Evolutionary conservation across 768 basidiomycete genomes (phyloP).

Genomic region (Lyophyllum atratum): DNA sequence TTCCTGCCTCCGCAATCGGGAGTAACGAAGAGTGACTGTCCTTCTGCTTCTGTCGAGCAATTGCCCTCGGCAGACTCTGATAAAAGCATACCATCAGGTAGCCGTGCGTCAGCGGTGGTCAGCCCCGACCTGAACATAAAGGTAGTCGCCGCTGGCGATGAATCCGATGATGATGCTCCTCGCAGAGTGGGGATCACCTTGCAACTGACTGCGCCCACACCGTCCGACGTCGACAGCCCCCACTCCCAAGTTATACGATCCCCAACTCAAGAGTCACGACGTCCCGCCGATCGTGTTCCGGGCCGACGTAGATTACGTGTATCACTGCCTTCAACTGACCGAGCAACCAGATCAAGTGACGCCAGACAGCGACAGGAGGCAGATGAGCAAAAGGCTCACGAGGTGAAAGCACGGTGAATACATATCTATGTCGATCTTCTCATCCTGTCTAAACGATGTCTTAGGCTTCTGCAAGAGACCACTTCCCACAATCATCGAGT

Average conservation of each 20-base stretch:
- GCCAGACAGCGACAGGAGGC: conserved; percentile 38
- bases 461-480: conserved; percentile 62
- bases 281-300: conserved; percentile 33
- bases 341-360: conserved; percentile 25
- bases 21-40: background rate
- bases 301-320: conserved; percentile 27
- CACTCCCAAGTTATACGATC: background rate
- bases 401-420: conserved; percentile 55
- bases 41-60: background rate
- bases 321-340: conserved; percentile 27
- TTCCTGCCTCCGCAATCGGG: conserved; percentile 1
- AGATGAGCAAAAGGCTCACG: conserved; percentile 57
- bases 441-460: background rate
- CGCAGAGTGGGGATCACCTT: conserved; percentile 8
- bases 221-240: conserved; percentile 5
- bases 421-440: background rate
- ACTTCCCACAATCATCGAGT: conserved; percentile 65
- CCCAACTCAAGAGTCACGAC: conserved; percentile 32
- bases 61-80: conserved; percentile 9
- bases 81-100: background rate
- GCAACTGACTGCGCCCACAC: conserved; percentile 10
- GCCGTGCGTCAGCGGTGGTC: background rate
- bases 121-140: conserved; percentile 7
- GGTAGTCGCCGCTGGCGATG: conserved; percentile 8
- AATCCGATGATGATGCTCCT: conserved; percentile 6